These are phyloP conservation scores for Tetrahymena malaccensis DNA, from an alignment of 73 alveolate genomes.

Conservation along the genomic window DNA sequence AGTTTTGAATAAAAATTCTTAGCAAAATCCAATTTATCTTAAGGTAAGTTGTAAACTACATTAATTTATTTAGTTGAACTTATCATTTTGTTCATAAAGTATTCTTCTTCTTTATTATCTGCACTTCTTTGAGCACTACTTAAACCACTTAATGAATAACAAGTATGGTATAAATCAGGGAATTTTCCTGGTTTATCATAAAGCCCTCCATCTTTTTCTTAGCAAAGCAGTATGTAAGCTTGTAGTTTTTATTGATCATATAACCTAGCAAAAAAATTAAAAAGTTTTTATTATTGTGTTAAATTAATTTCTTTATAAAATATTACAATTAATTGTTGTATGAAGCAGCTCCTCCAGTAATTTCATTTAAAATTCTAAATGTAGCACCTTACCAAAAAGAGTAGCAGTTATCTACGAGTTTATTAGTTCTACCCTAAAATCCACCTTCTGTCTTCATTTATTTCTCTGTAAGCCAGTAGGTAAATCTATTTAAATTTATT, in stretches of 20 bases:
- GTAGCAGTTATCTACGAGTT: constrained; percentile 95
- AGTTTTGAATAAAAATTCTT: constrained; percentile 5
- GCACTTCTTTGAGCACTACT: constrained; percentile 37
- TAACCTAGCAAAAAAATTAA: constrained; percentile 28
- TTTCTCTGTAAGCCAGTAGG: constrained; percentile 76
- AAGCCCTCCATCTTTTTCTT: constrained; percentile 73
- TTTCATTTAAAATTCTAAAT: constrained; percentile 63
- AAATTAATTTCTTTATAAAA: background rate
- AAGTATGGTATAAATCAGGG: constrained; percentile 92
- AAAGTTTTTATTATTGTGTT: background rate
- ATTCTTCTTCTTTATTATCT: constrained; percentile 6
- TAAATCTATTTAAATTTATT: constrained; percentile 62
- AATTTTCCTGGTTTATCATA: constrained; percentile 87
- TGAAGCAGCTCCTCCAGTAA: background rate
- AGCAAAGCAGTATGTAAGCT: constrained; percentile 75
- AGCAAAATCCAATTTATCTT: constrained; percentile 43
- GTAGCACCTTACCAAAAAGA: constrained; percentile 94
- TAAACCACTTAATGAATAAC: constrained; percentile 82
- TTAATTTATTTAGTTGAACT: constrained; percentile 22
- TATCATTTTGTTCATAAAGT: constrained; percentile 9
- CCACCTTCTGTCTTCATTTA: constrained; percentile 92
- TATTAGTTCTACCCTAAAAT: constrained; percentile 95
- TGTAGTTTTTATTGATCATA: constrained; percentile 74
- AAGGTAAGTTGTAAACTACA: constrained; percentile 37
- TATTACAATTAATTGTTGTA: background rate